Conservation (phyloP, 352 stramenopile genomes). For the Phytopythium sindhum region DNA sequence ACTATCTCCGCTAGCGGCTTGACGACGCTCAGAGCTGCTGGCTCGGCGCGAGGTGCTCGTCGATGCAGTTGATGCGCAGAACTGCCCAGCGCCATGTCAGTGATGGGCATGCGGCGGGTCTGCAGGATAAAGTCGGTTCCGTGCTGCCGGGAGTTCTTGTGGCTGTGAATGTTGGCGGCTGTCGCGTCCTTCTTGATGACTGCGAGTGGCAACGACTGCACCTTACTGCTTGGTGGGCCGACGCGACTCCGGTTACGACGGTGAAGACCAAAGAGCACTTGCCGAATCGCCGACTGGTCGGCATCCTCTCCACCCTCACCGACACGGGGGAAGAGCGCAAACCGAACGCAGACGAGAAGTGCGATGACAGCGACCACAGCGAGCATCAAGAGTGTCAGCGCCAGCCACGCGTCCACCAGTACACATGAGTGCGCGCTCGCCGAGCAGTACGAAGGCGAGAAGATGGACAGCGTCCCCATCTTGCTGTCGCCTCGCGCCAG, state of each 20-base stretch:
- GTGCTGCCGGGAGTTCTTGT: constrained; percentile 79
- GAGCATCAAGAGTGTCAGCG: constrained; percentile 39
- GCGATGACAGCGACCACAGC: constrained; percentile 24
- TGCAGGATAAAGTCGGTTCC: constrained; percentile 62
- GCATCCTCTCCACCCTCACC: background rate
- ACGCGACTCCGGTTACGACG: background rate
- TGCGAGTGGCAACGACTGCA: constrained; percentile 47
- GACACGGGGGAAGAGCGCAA: background rate
- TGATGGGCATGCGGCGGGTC: constrained; percentile 53
- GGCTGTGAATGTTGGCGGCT: constrained; percentile 51
- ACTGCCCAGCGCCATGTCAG: constrained; percentile 26
- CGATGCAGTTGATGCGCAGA: background rate
- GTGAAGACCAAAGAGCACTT: constrained; percentile 12
- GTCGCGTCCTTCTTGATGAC: constrained; percentile 74
- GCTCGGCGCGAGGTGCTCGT: constrained; percentile 1
- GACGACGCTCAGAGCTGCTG: constrained; percentile 5
- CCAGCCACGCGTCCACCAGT: constrained; percentile 60
- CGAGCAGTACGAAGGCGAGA: background rate
- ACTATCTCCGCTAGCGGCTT: constrained; percentile 5
- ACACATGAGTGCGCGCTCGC: constrained; percentile 38
- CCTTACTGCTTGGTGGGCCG: constrained; percentile 11
- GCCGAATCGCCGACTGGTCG: constrained; percentile 17
- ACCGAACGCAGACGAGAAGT: constrained; percentile 13
- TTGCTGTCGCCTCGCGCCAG: background rate
- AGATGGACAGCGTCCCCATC: constrained; percentile 2